Base-by-base conservation (phyloP, 2,329 filamentous ascomycete species). In the Cadophora gregata region DNA sequence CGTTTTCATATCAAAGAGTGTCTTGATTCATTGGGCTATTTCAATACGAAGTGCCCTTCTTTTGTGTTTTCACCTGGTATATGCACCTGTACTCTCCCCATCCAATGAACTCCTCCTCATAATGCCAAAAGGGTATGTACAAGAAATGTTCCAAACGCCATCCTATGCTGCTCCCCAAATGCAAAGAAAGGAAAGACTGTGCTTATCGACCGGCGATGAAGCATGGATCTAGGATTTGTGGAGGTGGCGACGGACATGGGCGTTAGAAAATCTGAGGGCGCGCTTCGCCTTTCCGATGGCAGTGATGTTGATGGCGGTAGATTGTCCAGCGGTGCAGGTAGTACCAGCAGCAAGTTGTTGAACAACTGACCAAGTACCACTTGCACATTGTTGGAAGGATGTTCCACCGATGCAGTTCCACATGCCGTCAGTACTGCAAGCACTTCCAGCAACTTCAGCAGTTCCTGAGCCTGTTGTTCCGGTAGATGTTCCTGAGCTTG, bases 341-440 rank as follows among this genome's bases (percentile, higher is more conserved):
- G 83, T 84, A 0, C 85, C 85, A 0, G 75, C 72, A 0, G 85
- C 81, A 14, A 87, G 71, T 0, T 69, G 50, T 67, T 81, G 79
- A 1, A 76, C 64, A 0, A 77, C 72, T 2, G 84, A 84, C 85
- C 85, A 88, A 0, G 70, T 45, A 9, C 85, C 85, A 2, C 80
- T 82, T 8, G 80, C 85, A 66, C 85, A 88, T 58, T 84, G 84
- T 75, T 87, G 85, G 81, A 81, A 88, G 0, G 80, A 80, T 1
- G 74, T 78, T 16, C 84, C 83, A 0, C 74, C 78, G 7, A 86
- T 77, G 69, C 85, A 88, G 79, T 86, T 86, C 82, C 82, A 88
- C 12, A 75, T 74, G 1, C 85, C 85, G 55, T 86, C 84, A 8
- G 79, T 73, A 71, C 79, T 71, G 76, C 85, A 87, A 0, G 81